Conservation (phyloP, 2,329 filamentous ascomycete species). For the Chrysoporthe deuterocubensis region DNA sequence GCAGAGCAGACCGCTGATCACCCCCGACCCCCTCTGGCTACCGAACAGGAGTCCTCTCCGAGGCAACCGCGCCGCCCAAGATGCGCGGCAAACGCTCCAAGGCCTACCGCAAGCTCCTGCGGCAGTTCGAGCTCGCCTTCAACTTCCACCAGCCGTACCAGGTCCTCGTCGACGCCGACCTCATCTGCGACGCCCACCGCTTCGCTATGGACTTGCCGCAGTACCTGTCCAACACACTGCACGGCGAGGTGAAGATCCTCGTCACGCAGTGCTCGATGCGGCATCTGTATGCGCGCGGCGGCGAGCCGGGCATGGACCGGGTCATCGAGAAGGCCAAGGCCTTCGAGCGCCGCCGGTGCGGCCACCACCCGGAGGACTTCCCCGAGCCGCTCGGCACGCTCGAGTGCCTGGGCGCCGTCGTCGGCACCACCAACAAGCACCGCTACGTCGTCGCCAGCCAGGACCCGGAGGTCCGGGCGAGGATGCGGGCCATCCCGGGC, state of each 20-base stretch:
- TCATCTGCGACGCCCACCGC: conserved; percentile 77
- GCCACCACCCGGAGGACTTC: conserved; percentile 74
- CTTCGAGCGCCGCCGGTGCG: conserved; percentile 74
- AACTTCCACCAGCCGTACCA: conserved; percentile 95
- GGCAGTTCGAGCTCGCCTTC: conserved; percentile 85
- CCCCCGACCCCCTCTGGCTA: neutral
- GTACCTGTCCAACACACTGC: conserved; percentile 39
- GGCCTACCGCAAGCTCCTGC: conserved; percentile 81
- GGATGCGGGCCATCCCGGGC: conserved; percentile 69
- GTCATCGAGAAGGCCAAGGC: conserved; percentile 77
- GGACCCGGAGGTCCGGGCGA: conserved; percentile 64
- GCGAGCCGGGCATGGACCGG: conserved; percentile 55
- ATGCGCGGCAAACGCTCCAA: conserved; percentile 59
- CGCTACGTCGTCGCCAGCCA: conserved; percentile 80
- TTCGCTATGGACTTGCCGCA: conserved; percentile 83
- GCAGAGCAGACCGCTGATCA: neutral
- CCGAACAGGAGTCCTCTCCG: neutral
- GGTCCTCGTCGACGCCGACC: conserved; percentile 84
- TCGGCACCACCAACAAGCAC: conserved; percentile 85
- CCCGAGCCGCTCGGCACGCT: conserved; percentile 70
- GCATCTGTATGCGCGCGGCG: conserved; percentile 69
- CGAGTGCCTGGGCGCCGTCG: conserved; percentile 74
- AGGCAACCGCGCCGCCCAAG: conserved; percentile 27
- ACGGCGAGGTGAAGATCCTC: conserved; percentile 82
- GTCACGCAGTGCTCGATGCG: conserved; percentile 71